These are phyloP conservation scores for Oryza coarctata DNA, from an alignment of 176 grass and related monocot species.

Conservation along the genomic window DNA sequence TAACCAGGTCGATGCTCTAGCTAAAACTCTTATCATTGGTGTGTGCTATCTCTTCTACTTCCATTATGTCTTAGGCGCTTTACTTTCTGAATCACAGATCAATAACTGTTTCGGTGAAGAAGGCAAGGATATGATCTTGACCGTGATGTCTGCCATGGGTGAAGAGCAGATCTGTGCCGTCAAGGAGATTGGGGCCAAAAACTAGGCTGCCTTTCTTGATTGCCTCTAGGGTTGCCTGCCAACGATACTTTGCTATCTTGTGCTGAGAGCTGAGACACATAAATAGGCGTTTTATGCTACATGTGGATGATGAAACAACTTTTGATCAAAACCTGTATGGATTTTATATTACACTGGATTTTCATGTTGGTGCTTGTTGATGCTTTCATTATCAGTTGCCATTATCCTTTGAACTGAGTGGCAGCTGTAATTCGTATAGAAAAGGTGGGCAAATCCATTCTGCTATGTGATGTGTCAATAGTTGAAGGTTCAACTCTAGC, in stretches of 20 bases:
- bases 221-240: neutral
- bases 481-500: too few species aligned
- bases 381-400: neutral
- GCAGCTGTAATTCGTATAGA: too few species aligned
- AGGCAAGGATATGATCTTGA: slow-evolving; percentile 61
- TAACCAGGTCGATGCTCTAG: slow-evolving; percentile 23
- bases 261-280: slow-evolving; percentile 29
- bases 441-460: neutral
- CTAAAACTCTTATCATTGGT: neutral
- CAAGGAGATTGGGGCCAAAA: slow-evolving; percentile 49
- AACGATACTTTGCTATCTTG: neutral
- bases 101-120: slow-evolving; percentile 50
- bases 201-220: neutral
- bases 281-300: slow-evolving; percentile 24
- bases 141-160: slow-evolving; percentile 60
- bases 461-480: neutral
- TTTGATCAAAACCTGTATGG: neutral
- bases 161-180: slow-evolving; percentile 61
- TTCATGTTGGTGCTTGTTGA: neutral
- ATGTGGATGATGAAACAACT: slow-evolving; percentile 12
- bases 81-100: slow-evolving; percentile 28
- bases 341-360: slow-evolving; percentile 15
- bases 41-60: neutral
- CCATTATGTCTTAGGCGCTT: neutral
- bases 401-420: neutral